phyloP scores from a whole-genome alignment of 1,284 basidiomycete genomes.

The Pterulicium gracile region DNA sequence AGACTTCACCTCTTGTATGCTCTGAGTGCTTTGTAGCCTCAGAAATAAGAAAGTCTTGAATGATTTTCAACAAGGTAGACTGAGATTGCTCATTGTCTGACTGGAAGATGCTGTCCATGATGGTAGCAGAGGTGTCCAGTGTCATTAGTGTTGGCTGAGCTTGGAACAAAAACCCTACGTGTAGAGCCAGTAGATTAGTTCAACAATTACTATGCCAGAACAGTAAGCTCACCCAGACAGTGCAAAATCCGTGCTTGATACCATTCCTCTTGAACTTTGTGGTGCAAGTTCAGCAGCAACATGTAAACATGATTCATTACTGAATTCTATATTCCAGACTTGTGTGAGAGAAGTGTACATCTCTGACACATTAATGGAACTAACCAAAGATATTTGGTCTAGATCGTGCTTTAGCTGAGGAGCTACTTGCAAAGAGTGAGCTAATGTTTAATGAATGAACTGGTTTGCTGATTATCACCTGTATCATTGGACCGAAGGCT shows the following conservation, averaged over 20 bases:
- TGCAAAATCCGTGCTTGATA: slow-evolving; percentile 63
- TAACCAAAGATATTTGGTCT: background rate
- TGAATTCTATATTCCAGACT: slow-evolving; percentile 26
- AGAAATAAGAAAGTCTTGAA: slow-evolving; percentile 82
- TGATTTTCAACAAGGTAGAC: slow-evolving; percentile 71
- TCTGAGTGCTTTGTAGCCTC: slow-evolving; percentile 68
- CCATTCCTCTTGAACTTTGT: slow-evolving; percentile 41
- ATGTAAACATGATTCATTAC: slow-evolving; percentile 78
- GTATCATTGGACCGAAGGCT: slow-evolving; percentile 47
- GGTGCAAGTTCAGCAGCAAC: slow-evolving; percentile 60
- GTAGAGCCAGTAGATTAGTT: background rate
- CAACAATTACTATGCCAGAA: slow-evolving; percentile 5
- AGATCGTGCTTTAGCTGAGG: slow-evolving; percentile 7
- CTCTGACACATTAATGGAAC: too few species aligned
- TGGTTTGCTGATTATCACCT: slow-evolving; percentile 24
- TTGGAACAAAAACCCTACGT: slow-evolving; percentile 79
- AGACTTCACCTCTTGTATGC: slow-evolving; percentile 50
- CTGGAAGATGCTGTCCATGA: slow-evolving; percentile 84
- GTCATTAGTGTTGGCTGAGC: slow-evolving; percentile 87
- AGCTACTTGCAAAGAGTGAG: slow-evolving; percentile 21
- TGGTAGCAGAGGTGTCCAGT: slow-evolving; percentile 58
- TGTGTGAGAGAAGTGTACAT: background rate
- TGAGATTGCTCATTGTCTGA: slow-evolving; percentile 62
- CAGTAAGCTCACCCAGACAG: slow-evolving; percentile 56
- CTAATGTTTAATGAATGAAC: background rate